A percentile compares a stretch with the other conserved stretches of the same genome.
Conservation (phyloP, 2,329 filamentous ascomycete genomes). For the Aspergillus sojae region DNA sequence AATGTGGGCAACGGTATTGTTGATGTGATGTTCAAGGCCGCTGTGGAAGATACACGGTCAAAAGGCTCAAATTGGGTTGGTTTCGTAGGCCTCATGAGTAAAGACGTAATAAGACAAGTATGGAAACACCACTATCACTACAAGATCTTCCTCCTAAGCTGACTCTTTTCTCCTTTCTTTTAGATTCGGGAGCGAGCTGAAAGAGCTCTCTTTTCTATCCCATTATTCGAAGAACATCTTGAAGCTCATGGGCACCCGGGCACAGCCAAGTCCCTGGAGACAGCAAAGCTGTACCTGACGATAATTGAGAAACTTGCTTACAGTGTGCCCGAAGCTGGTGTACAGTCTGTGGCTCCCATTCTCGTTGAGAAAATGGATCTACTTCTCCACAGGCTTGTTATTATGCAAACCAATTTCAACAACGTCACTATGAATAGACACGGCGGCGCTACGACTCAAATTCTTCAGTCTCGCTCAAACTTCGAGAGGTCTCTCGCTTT, state of each 20-base stretch:
- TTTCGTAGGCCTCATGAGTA: slow-evolving; percentile 41
- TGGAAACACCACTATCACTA: slow-evolving; percentile 9
- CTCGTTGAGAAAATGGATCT: slow-evolving; percentile 46
- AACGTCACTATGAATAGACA: slow-evolving; percentile 22
- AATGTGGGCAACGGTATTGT: slow-evolving; percentile 36
- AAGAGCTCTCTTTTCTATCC: slow-evolving; percentile 41
- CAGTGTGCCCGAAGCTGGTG: slow-evolving; percentile 39
- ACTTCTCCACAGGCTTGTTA: slow-evolving; percentile 41
- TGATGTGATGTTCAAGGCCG: slow-evolving; percentile 44
- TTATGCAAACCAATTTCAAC: slow-evolving; percentile 29
- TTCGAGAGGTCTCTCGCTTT: slow-evolving; percentile 39
- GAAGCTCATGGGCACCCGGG: slow-evolving; percentile 13
- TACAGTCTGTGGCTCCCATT: slow-evolving; percentile 32
- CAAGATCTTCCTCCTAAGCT: slow-evolving; percentile 16
- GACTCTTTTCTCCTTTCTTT: slow-evolving; percentile 8
- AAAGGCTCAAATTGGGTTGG: slow-evolving; percentile 43
- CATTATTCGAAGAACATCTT: slow-evolving; percentile 31
- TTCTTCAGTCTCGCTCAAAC: slow-evolving; percentile 21
- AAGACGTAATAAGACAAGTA: slow-evolving; percentile 41
- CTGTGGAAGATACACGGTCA: slow-evolving; percentile 38
- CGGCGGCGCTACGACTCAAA: slow-evolving; percentile 15
- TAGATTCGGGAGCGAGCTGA: slow-evolving; percentile 46
- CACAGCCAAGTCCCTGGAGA: slow-evolving; percentile 27
- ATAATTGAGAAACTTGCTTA: slow-evolving; percentile 43
- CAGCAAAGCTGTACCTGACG: slow-evolving; percentile 40